Base-by-base conservation (phyloP, 1,284 basidiomycete species). In the Microbotryum intermedium region DNA sequence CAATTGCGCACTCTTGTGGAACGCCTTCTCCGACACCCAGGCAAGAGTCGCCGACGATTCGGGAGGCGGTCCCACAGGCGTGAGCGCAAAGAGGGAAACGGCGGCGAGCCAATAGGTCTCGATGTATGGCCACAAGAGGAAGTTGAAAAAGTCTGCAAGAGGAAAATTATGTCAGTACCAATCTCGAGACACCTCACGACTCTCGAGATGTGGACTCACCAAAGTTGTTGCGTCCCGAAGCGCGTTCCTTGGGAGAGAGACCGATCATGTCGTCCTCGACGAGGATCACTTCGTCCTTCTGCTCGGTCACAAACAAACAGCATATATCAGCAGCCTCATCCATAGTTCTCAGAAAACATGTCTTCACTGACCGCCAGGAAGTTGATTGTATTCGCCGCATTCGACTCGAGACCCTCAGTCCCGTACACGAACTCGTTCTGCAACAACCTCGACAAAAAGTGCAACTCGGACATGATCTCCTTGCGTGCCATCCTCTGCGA, bases 401-500 rank as follows among this genome's bases (percentile, higher is more conserved):
- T 76, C 53, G 58, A 60, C 58, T 73, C 72, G 47, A 75, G 66
- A 10, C 70, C 65, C 43, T 72, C 72, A 13, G 73, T 70, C 11
- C 69, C 69, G 60, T 70, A 76, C 23, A 76, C 72, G 25, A 76
- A 76, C 56, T 76, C 74, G 68, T 74, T 72, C 55, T 72, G 70
- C 25, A 76, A 61, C 13, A 76, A 63, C 5, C 69, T 61, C 2
- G 72, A 74, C 55, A 76, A 64, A 65, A 74, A 76, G 13, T 65
- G 57, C 53, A 71, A 67, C 48, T 74, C 71, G 48, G 45, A 42
- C 21, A 72, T 42, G 43, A 74, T 57, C 4, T 70, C 63, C 21
- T 59, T 56, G 20, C 61, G 59, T 16, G 68, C 58, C 73, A 75
- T 74, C 18, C 68, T 51, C 65, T 75, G 74, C 53, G 70, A 69